Percentiles rank a stretch among this genome's conserved stretches.
Conservation (phyloP, 192 early-diverging fungal genomes). For the Entomortierella lignicola region DNA sequence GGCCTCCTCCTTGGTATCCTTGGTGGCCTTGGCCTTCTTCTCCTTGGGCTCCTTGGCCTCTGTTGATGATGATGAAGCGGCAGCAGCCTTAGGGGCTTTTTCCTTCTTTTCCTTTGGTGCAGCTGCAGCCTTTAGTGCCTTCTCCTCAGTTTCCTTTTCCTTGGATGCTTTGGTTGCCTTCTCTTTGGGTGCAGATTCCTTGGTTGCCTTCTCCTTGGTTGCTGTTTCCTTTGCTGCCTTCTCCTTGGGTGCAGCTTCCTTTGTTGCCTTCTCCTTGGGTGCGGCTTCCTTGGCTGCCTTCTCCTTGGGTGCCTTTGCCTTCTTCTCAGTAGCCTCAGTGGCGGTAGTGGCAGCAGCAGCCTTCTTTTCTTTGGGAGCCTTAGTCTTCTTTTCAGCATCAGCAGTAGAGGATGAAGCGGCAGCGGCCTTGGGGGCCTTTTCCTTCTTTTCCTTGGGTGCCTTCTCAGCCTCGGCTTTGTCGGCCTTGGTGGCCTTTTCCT, state of each 20-base stretch:
- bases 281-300: slow-evolving; percentile 1
- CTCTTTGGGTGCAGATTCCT: slow-evolving; percentile 10
- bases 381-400: slow-evolving; percentile 13
- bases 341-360: not conserved
- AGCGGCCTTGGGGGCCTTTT: slow-evolving; percentile 7
- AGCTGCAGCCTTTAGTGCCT: slow-evolving; percentile 16
- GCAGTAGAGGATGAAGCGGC: not conserved
- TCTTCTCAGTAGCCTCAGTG: slow-evolving; percentile 15
- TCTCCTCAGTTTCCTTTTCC: slow-evolving; percentile 10
- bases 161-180: slow-evolving; percentile 4
- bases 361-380: slow-evolving; percentile 15
- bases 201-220: slow-evolving; percentile 9
- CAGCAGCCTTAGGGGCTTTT: slow-evolving; percentile 19
- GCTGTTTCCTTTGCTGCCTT: not conserved
- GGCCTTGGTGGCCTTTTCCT: slow-evolving; percentile 13
- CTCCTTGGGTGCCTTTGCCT: slow-evolving; percentile 25
- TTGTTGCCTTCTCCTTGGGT: not conserved
- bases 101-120: slow-evolving; percentile 30
- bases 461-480: slow-evolving; percentile 19
- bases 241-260: not conserved
- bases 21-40: slow-evolving; percentile 11
- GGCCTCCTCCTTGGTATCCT: slow-evolving; percentile 13
- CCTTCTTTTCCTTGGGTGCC: slow-evolving; percentile 22
- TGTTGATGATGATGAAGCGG: not conserved
- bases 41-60: slow-evolving; percentile 8